A percentile compares a stretch with the other conserved stretches of the same genome.
phyloP scores from a whole-genome alignment of 1,284 basidiomycete genomes.

The Melampsora americana region DNA sequence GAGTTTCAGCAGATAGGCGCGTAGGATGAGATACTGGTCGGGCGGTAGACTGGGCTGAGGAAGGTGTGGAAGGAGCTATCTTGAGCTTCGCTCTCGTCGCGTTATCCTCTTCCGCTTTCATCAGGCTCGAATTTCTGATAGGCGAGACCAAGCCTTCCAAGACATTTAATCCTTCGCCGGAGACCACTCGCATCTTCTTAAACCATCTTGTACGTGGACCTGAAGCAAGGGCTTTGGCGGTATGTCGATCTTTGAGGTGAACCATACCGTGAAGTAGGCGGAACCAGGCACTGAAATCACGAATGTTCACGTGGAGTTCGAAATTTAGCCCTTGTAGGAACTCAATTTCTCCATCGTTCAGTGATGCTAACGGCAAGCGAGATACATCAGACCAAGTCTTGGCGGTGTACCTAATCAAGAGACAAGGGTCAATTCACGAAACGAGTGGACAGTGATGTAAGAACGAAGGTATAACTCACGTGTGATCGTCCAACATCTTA shows the following conservation, averaged over 20 bases:
- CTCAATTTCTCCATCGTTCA: constrained; percentile 85
- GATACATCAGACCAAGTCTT: constrained; percentile 94
- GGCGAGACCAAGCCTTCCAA: constrained; percentile 33
- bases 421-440: constrained; percentile 2
- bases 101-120: constrained; percentile 13
- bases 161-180: constrained; percentile 22
- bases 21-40: background rate
- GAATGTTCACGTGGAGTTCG: constrained; percentile 70
- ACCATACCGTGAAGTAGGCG: constrained; percentile 72
- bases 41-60: background rate
- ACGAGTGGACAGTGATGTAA: constrained; percentile 45
- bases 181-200: constrained; percentile 34
- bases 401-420: constrained; percentile 85
- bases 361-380: constrained; percentile 72
- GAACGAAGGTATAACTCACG: constrained; percentile 7
- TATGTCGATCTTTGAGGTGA: constrained; percentile 67
- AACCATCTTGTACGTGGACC: constrained; percentile 30
- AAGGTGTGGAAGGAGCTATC: background rate
- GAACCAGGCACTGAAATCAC: constrained; percentile 76
- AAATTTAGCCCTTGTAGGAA: constrained; percentile 75
- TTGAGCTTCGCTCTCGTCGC: background rate
- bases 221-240: constrained; percentile 15
- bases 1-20: background rate
- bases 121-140: constrained; percentile 21
- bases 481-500: constrained; percentile 79